Base-by-base conservation (phyloP, 129 eudicot genomes). In the Erigeron canadensis region DNA sequence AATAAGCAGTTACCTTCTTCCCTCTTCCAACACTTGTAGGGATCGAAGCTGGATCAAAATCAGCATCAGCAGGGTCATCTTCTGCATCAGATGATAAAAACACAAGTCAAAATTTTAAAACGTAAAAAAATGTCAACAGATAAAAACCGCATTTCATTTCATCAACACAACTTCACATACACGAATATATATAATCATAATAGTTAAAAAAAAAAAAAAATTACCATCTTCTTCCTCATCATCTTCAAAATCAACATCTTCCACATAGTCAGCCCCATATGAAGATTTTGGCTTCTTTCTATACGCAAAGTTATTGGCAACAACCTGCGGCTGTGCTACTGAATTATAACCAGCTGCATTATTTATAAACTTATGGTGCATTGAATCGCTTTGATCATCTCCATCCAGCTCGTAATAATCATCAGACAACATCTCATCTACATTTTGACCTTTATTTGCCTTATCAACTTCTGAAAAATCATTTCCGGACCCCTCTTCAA, bases 61-160 rank as follows among this genome's bases (percentile, higher is more conserved):
- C 98, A n/a, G 80, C 95, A 84, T 94, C 99, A 77, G 87, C 99
- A 3, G 99, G 99, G 68, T 95, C 99, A 84, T 95, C 99, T 75
- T 84, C 99, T 94, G 91, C 85, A 85, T 53, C 66, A 63, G 57
- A 63, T 50, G 65, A 64, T 12, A 61, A 18, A 67, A 64, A 21
- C 38, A 11, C 19, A 40, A 63, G 39, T 68, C 51, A 8, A 22
- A 9, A 18, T 64, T 41, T 45, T 55, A 41, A 10, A 6, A 44
- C 21, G 34, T 38, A 37, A 34, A 21, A 59, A 6, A 22, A 70
- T 41, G n/a, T 15, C 48, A 78, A 40, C 28, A 70, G 10, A 54
- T 77, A 15, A 16, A 54, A 15, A 12, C 17, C 43, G 55, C 19
- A 28, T 44, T 45, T n/a, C 15, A 65, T 16, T 53, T 10, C 8